Percentiles rank a stretch among this genome's conserved stretches.
These are phyloP conservation scores for Stylosanthes scabra DNA, from an alignment of 331 rosid species.

Conservation along the genomic window DNA sequence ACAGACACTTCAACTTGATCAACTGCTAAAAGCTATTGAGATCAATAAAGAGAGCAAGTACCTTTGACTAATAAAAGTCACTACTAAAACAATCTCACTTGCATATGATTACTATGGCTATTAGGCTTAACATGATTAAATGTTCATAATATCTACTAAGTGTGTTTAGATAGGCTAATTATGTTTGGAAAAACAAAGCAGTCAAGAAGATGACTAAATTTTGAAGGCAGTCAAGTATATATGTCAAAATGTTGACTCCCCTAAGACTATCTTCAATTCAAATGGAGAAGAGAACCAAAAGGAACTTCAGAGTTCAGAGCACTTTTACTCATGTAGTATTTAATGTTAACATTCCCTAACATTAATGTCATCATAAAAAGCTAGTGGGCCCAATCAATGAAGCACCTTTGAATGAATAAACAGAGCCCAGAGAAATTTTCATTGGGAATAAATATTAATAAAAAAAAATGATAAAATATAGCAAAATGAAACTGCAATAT, in stretches of 20 bases:
- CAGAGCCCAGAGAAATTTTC: background rate
- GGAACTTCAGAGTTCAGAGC: background rate
- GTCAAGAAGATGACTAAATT: constrained; percentile 7
- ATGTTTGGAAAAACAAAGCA: background rate
- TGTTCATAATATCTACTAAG: background rate
- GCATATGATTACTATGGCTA: background rate
- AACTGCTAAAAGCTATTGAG: no score
- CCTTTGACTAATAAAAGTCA: background rate
- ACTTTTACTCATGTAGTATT: constrained; percentile 23
- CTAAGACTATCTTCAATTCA: background rate
- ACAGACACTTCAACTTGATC: no score
- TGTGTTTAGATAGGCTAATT: background rate
- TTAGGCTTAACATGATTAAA: background rate
- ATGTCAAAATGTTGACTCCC: background rate
- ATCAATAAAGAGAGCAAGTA: background rate
- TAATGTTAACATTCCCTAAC: background rate
- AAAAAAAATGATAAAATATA: background rate
- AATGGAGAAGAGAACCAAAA: no score
- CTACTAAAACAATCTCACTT: background rate
- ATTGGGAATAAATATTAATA: background rate
- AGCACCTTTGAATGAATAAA: background rate
- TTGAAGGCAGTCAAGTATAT: background rate
- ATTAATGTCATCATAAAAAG: constrained; percentile 14
- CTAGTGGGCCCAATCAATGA: constrained; percentile 23
- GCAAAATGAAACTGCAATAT: background rate